Base-by-base conservation (phyloP, 345 rosid species). In the Camelina hispida region DNA sequence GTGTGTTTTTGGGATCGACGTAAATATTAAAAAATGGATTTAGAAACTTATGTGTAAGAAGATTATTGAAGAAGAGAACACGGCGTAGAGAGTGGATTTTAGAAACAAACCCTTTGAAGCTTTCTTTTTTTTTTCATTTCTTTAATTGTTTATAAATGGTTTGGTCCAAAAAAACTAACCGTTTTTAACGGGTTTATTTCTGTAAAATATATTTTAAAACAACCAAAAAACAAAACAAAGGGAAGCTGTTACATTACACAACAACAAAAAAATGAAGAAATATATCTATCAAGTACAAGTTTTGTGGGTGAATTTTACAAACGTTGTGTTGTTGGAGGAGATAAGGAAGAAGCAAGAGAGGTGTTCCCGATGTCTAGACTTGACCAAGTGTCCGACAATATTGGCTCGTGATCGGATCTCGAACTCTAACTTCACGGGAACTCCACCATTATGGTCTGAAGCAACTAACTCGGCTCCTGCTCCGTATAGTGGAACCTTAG, bases 311-410 rank as follows among this genome's bases (percentile, higher is more conserved):
- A 77, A 71, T 50, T 58, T 66, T 18, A 77, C 40, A 47, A 71
- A 38, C 30, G n/a, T 71, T 47, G 9, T 64, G 35, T 57, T 66
- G 13, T 40, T 6, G 9, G 67, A 57, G 0, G 76, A 48, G 9
- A 71, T 38, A 2, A 56, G 12, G 28, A 77, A 77, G 42, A 87
- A 83, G 66, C 98, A 87, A 23, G 86, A 79, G 16, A 87, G 56
- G 6, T 11, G 77, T 64, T 74, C 83, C 34, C 75, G 58, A 78
- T 90, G 87, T 74, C 71, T 83, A 1, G 91, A 83, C 61, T 79
- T 86, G 22, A 90, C 93, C 66, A 93, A 68, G 77, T 81, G 87
- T 35, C 97, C 97, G 0, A 93, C 93, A 61, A 93, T 84, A 66
- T 88, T 82, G 42, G 91, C 93, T 38, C 81, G 74, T 10, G 91